A percentile compares a stretch with the other conserved stretches of the same genome.
phyloP scores from a whole-genome alignment of 257 asterid genomes.

The Penstemon eatonii region DNA sequence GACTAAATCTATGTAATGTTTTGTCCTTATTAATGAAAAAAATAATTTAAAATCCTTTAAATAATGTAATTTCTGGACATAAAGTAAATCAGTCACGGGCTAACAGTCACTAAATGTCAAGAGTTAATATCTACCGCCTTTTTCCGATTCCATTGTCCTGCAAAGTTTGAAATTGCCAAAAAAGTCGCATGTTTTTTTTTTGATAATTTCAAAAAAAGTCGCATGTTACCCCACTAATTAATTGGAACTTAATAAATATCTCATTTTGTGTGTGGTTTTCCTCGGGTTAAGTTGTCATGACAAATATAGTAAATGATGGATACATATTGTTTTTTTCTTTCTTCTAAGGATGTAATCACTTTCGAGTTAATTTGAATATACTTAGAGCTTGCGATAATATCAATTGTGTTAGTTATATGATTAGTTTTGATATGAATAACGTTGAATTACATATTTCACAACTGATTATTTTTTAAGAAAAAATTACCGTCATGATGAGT shows the following conservation, averaged over 20 bases:
- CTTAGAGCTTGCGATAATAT: too few species aligned
- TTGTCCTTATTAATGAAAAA: too few species aligned
- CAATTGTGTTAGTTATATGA: too few species aligned
- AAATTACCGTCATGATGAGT: too few species aligned
- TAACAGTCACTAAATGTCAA: conserved; percentile 28
- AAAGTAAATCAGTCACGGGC: conserved; percentile 40
- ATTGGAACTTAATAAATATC: conserved; percentile 24
- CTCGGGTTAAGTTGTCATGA: conserved; percentile 4
- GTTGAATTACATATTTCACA: too few species aligned
- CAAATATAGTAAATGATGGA: conserved; percentile 11
- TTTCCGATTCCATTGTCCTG: conserved; percentile 20
- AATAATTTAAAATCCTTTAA: too few species aligned
- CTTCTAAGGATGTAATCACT: too few species aligned
- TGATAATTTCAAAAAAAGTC: not conserved
- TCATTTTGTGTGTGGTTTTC: not conserved
- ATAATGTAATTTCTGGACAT: not conserved
- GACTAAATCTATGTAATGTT: too few species aligned
- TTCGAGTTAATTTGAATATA: too few species aligned
- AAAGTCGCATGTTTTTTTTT: not conserved
- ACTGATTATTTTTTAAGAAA: too few species aligned
- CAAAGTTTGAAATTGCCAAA: conserved; percentile 14
- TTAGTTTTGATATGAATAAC: too few species aligned
- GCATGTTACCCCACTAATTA: conserved; percentile 25
- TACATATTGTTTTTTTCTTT: too few species aligned
- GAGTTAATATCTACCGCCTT: conserved; percentile 16